Percentiles rank a stretch among this genome's conserved stretches.
phyloP scores from a whole-genome alignment of 192 early-diverging fungal genomes.

The Neocallimastix lanati region DNA sequence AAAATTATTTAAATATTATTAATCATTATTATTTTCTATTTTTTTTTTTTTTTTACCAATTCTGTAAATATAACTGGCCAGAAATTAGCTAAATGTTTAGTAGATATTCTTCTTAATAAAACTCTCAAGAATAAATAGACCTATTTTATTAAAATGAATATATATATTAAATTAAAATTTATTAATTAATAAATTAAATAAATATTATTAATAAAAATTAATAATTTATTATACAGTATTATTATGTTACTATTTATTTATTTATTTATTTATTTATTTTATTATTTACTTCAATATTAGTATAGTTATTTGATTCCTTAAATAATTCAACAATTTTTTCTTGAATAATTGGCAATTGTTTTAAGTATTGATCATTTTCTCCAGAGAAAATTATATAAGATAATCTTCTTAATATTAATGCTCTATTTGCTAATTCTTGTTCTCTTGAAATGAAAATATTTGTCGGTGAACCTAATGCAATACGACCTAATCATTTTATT shows the following conservation, averaged over 20 bases:
- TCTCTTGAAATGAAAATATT: slow-evolving; percentile 68
- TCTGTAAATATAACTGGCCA: slow-evolving; percentile 84
- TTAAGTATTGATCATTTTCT: slow-evolving; percentile 52
- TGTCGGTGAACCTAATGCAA: slow-evolving; percentile 48
- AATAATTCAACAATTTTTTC: slow-evolving; percentile 78
- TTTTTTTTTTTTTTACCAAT: slow-evolving; percentile 28
- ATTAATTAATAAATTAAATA: not conserved
- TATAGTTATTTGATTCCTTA: slow-evolving; percentile 43
- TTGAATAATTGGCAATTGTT: slow-evolving; percentile 58
- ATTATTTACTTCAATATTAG: slow-evolving; percentile 52
- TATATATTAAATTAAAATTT: no score
- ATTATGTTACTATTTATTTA: no score
- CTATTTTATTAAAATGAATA: not conserved
- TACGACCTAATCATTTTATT: slow-evolving; percentile 10
- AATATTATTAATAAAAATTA: no score
- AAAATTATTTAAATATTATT: no score
- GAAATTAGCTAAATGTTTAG: slow-evolving; percentile 68
- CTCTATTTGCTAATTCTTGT: slow-evolving; percentile 49
- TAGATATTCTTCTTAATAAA: slow-evolving; percentile 57
- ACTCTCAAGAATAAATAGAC: slow-evolving; percentile 71
- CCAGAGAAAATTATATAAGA: slow-evolving; percentile 64
- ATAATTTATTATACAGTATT: no score
- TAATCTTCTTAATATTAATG: slow-evolving; percentile 51
- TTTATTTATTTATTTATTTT: no score
- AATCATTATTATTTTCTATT: no score